phyloP scores from a whole-genome alignment of 1,284 basidiomycete genomes.

The Ceratobasidium theobromae region DNA sequence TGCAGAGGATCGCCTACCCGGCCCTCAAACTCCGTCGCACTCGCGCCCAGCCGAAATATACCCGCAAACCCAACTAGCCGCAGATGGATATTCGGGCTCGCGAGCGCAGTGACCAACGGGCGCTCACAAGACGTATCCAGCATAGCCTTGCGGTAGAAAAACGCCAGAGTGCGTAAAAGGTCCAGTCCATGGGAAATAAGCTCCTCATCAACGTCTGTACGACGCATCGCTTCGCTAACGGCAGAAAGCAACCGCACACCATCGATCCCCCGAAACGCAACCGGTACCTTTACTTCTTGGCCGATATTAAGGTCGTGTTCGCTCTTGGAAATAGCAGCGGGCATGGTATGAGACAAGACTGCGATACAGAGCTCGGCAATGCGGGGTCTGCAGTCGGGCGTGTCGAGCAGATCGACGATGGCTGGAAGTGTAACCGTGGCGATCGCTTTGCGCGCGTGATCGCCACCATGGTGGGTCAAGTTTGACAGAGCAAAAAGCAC shows the following conservation, averaged over 20 bases:
- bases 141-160: not conserved
- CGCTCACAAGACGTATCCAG: constrained; percentile 4
- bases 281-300: not conserved
- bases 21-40: not conserved
- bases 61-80: constrained; percentile 13
- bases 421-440: constrained; percentile 2
- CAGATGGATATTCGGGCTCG: not conserved
- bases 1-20: constrained; percentile 7
- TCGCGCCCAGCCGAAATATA: not conserved
- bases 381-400: constrained; percentile 1
- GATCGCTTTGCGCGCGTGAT: constrained; percentile 6
- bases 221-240: constrained; percentile 13
- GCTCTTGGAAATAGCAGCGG: not conserved
- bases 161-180: constrained; percentile 1
- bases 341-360: constrained; percentile 1
- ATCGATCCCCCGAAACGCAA: not conserved
- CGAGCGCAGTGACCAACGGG: constrained; percentile 5
- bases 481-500: constrained; percentile 24
- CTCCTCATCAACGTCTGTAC: constrained; percentile 12
- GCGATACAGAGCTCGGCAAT: constrained; percentile 16
- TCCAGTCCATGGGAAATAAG: not conserved
- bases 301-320: not conserved
- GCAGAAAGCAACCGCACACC: not conserved
- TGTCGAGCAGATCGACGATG: constrained; percentile 11
- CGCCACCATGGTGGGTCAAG: constrained; percentile 21